Evolutionary conservation across 2,329 filamentous ascomycete species (phyloP), one percentile per base, ranked within the genome.

Genomic region (Penicillium sp.): DNA sequence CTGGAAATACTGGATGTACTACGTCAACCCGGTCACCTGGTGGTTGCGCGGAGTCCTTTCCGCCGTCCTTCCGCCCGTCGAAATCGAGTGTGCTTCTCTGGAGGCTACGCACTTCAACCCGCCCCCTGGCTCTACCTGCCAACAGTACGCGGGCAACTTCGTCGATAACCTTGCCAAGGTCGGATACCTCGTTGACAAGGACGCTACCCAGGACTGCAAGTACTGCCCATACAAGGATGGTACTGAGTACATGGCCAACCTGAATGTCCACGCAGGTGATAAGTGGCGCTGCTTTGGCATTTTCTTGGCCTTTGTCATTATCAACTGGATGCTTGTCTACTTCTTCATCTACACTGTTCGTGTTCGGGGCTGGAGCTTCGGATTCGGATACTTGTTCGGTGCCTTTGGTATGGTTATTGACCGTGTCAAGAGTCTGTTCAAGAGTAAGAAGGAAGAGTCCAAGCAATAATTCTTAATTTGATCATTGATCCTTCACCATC

Each of bases 331-430:
- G 33, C 69, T 91, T 47, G 86, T 90, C 1, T 89, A 89, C 68
- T 89, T 90, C 72, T 90, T 91, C 65, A 84, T 91, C 50, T 91
- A 87, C 71, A 87, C 84, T 2, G 85, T 90, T 6, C 79, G 88
- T 15, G 82, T 91, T 48, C 80, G 80, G 57, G 82, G 85, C 7
- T 91, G 87, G 86, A 82, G 73, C 18, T 91, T 91, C 69, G 88
- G 87, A 0, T 78, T 90, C 51, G 83, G 83, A 0, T 73, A 72
- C 36, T 21, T 88, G 2, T 86, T 85, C 65, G 74, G 76, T 2
- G 58, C 56, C 2, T 44, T 78, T n/a, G 80, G 77, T 2, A 76
- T 73, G 64, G 39, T 70, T 29, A 58, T 78, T 34, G 69, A 66
- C 13, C 45, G 53, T 24, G 49, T 72, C 1, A 70, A 67, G 64